A percentile compares a stretch with the other conserved stretches of the same genome.
Conservation (phyloP, 2,329 filamentous ascomycete genomes). For the Cladobotryum protrusum region DNA sequence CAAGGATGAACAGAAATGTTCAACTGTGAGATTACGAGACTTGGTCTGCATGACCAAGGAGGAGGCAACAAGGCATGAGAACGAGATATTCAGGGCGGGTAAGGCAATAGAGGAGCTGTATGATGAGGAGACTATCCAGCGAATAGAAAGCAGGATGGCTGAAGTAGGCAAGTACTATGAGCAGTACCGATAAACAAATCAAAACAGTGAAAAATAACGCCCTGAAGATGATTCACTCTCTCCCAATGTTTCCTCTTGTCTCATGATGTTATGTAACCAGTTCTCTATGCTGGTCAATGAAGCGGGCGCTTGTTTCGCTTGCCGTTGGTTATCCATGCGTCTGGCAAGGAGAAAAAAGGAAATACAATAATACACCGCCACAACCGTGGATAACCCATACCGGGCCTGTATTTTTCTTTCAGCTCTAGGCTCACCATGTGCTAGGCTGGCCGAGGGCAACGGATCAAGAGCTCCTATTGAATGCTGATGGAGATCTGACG, state of each 20-base stretch:
- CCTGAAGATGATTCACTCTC: background rate
- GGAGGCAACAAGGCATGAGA: conserved; percentile 74
- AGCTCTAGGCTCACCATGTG: no score
- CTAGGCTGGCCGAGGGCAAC: no score
- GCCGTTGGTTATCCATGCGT: no score
- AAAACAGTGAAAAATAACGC: background rate
- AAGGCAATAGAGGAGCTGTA: conserved; percentile 70
- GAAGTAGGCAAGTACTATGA: conserved; percentile 62
- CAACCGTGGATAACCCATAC: no score
- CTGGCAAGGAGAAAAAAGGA: no score
- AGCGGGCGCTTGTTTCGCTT: no score
- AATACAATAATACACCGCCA: no score
- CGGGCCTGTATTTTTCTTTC: no score
- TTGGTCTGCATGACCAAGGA: conserved; percentile 92
- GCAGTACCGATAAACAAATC: conserved; percentile 33
- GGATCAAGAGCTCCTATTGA: no score
- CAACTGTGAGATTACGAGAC: conserved; percentile 61
- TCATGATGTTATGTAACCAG: background rate
- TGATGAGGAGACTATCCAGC: conserved; percentile 56
- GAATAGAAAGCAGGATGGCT: conserved; percentile 58
- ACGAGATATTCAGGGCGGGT: conserved; percentile 64
- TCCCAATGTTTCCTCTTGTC: background rate
- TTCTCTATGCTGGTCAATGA: no score
- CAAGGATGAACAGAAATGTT: conserved; percentile 69
- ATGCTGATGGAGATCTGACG: no score